phyloP scores from a whole-genome alignment of 2,329 filamentous ascomycete genomes.

The Epichloe elymi region DNA sequence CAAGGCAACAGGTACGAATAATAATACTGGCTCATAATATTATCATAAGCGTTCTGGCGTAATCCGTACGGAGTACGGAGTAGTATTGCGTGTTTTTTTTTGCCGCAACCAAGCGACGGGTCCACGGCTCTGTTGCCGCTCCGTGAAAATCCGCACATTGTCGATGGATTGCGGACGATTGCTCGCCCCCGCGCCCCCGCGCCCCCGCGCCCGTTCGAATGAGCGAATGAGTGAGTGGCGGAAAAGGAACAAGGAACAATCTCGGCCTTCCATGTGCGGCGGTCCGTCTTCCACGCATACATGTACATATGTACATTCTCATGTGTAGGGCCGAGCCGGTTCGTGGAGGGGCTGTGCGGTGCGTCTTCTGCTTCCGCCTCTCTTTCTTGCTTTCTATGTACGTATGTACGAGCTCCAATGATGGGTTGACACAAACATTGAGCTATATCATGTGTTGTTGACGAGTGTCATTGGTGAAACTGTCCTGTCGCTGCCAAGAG shows the following conservation, averaged over 20 bases:
- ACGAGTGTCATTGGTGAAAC: background rate
- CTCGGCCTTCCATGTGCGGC: conserved; percentile 13
- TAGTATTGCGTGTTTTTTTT: background rate
- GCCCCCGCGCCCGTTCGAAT: background rate
- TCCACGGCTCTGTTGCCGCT: background rate
- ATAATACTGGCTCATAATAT: no score
- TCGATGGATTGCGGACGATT: background rate
- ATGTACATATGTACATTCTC: background rate
- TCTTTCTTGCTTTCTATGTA: background rate
- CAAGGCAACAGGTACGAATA: no score
- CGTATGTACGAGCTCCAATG: no score
- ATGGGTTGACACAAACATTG: no score
- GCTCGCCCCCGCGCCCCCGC: background rate
- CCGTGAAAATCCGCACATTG: background rate
- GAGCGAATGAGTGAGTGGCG: background rate
- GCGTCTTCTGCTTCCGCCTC: background rate
- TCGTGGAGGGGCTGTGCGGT: background rate
- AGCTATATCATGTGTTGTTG: background rate
- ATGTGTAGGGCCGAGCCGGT: conserved; percentile 10
- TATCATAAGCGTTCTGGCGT: no score
- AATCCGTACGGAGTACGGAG: background rate
- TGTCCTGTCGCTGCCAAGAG: background rate
- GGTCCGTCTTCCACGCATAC: conserved; percentile 13
- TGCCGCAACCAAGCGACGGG: background rate
- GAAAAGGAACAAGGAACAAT: conserved; percentile 4